phyloP scores from a whole-genome alignment of 2,329 filamentous ascomycete species.

The Colletotrichum higginsianum region DNA sequence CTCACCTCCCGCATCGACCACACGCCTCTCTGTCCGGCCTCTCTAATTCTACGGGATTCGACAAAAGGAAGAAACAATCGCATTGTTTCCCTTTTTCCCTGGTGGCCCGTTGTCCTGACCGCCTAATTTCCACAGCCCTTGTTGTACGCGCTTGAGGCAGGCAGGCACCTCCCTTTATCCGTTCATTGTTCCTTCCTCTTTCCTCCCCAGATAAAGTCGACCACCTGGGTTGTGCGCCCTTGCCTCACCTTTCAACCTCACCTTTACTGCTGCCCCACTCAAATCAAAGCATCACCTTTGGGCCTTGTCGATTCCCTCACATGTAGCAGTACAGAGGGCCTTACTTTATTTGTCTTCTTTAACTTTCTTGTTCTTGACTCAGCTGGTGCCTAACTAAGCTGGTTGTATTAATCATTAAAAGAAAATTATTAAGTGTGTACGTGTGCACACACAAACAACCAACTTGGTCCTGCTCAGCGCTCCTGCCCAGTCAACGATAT shows the following conservation, averaged over 20 bases:
- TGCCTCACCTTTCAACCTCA: conserved; percentile 20
- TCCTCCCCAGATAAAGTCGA: conserved; percentile 9
- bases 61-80: conserved; percentile 39
- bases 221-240: conserved; percentile 11
- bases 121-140: conserved; percentile 22
- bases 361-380: conserved; percentile 39
- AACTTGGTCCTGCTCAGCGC: conserved; percentile 7
- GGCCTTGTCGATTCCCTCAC: conserved; percentile 2
- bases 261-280: background rate
- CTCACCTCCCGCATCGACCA: conserved; percentile 31
- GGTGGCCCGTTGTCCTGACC: conserved; percentile 36
- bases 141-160: conserved; percentile 35
- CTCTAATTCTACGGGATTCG: conserved; percentile 18
- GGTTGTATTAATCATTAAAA: conserved; percentile 34
- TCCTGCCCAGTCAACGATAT: conserved; percentile 3
- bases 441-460: background rate
- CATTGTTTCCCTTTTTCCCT: conserved; percentile 38
- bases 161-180: conserved; percentile 31
- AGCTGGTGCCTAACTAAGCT: conserved; percentile 41
- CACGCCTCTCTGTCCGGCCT: conserved; percentile 25
- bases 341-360: conserved; percentile 24
- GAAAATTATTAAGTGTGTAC: background rate
- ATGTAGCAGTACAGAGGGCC: conserved; percentile 29
- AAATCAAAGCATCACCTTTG: background rate
- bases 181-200: conserved; percentile 25